Base-by-base conservation (phyloP, 2,329 filamentous ascomycete species). In the Hymenoscyphus occultus region DNA sequence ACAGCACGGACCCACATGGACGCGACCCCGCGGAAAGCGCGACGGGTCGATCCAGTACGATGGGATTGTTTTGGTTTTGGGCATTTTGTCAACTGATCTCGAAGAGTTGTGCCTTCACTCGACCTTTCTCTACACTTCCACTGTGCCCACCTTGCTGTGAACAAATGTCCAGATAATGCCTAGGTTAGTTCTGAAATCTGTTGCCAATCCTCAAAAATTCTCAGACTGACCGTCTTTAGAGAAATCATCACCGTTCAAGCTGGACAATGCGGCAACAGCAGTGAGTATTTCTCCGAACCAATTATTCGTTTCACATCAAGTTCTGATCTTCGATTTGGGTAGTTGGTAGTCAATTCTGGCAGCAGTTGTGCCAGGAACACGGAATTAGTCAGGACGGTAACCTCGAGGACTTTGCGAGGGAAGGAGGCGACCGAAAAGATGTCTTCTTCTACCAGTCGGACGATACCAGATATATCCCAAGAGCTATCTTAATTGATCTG, bases 381-480 rank as follows among this genome's bases (percentile, higher is more conserved):
- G 95, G 96, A 68, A 99, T 99, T 81, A 97, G 90, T 75, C 92
- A 95, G 77, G 93, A 98, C 80, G 95, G 95, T 65, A 98, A 98
- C 77, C 85, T 99, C 65, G 93, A 97, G 77, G 93, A 97, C 78
- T 97, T 97, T 81, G 95, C 95, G 75, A 97, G 93, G 60, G 95
- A 98, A 78, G 95, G 95, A 75, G 93, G 94, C 71, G 95, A 99
- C 80, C 90, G 95, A 73, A 99, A 99, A 78, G 95, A 99, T 79
- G 95, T 99, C 67, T 98, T 98, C 81, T 98, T 97, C 85, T 99
- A 98, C 81, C 94, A 96, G 84, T 98, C 93, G 76, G 95, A 99
- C 82, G 95, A 99, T 77, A 99, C 95, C 65, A 87, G 95, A 80
- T 99, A 99, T 79, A 98, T 99, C 71, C 95, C 95, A 12, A 87